Base-by-base conservation (phyloP, 352 stramenopile species). In the Globisporangium takayamanum region DNA sequence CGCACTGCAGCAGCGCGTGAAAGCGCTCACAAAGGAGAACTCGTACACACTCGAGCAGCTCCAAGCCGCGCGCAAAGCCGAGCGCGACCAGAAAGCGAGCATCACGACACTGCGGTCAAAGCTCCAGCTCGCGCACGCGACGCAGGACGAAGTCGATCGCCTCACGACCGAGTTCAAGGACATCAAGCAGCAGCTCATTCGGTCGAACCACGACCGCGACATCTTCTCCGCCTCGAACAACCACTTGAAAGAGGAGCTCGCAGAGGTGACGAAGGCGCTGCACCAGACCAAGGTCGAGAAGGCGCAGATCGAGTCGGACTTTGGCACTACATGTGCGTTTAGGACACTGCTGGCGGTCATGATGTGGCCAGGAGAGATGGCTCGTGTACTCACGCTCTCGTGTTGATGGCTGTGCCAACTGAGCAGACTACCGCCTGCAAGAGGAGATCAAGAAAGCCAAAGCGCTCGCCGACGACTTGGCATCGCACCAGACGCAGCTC, bases 161-260 rank as follows among this genome's bases (percentile, higher is more conserved):
- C 64, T 91, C 45, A 60, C 62, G 37, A 66, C 36, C 61, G 80
- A 91, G 61, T 80, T 68, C 57, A 88, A 88, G 41, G 79, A 88
- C 46, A 55, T 78, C 41, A 86, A 83, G 60, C 71, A 88, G 66
- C 70, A 88, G 33, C 75, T 91, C 22, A 67, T 85, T 18, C 72
- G 72, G 5, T 85, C 78, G 5, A 85, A 87, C 60, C 76, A 92
- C 57, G 79, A 92, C 49, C 78, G 79, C 46, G 76, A 89, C 50
- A 86, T 88, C 37, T 87, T 87, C 28, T 88, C 76, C n/a, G 79
- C 78, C 5, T 85, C 78, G 0, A 89, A 89, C 53, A 87, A 87
- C 57, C 75, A 87, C 57, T 58, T 88, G 11, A 89, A 87, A n/a
- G 79, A 92, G 53, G 78, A 88, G 50, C 65, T 89, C 20, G 68